Conservation (phyloP, 1,139 yeast species). For the Debaryomycetaceae sp. region DNA sequence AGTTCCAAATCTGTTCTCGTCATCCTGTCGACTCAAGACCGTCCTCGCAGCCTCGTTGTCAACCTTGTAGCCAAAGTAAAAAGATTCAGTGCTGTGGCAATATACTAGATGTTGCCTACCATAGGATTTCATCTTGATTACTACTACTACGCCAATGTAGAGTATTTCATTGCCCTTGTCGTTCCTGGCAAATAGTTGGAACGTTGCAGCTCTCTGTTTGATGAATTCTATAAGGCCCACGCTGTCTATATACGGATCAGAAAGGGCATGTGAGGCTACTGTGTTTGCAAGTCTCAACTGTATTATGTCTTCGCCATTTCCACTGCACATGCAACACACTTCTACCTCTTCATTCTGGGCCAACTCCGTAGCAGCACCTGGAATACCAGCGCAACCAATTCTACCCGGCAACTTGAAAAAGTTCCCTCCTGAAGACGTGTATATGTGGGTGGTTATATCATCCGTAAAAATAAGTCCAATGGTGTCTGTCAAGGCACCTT, state of each 20-base stretch:
- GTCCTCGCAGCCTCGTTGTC: slow-evolving; percentile 14
- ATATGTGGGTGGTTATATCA: slow-evolving; percentile 19
- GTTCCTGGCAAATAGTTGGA: background rate
- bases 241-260: slow-evolving; percentile 2
- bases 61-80: slow-evolving; percentile 36
- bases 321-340: slow-evolving; percentile 48
- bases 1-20: slow-evolving; percentile 14
- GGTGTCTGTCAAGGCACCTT: slow-evolving; percentile 22
- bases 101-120: slow-evolving; percentile 22
- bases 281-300: slow-evolving; percentile 36
- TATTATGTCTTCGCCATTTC: slow-evolving; percentile 55
- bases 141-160: slow-evolving; percentile 34
- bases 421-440: slow-evolving; percentile 53
- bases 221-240: background rate
- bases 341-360: slow-evolving; percentile 11
- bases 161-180: slow-evolving; percentile 11
- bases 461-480: slow-evolving; percentile 26
- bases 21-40: slow-evolving; percentile 25
- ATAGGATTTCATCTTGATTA: slow-evolving; percentile 14
- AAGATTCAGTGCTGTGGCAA: slow-evolving; percentile 44
- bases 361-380: slow-evolving; percentile 43
- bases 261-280: slow-evolving; percentile 14
- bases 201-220: background rate
- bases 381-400: slow-evolving; percentile 52
- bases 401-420: slow-evolving; percentile 48